These are phyloP conservation scores for Euphorbia celastroides DNA, from an alignment of 441 rosid genomes.

Conservation along the genomic window DNA sequence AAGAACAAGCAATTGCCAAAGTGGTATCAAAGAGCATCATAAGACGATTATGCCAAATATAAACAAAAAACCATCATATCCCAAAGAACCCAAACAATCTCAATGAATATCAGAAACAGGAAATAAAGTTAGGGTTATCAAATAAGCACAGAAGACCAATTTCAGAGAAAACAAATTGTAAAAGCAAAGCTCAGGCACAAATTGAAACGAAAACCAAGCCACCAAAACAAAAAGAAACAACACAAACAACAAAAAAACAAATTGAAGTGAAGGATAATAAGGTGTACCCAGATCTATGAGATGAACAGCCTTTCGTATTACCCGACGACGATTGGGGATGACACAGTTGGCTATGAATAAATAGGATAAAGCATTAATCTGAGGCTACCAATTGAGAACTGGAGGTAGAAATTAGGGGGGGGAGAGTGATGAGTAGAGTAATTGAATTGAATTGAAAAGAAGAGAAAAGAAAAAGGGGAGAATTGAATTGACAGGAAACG, in stretches of 20 bases:
- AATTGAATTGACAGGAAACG: conserved; percentile 3
- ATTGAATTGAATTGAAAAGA: background rate
- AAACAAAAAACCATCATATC: background rate
- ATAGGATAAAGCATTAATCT: background rate
- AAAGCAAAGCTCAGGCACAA: background rate
- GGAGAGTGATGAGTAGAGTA: background rate
- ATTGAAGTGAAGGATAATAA: background rate
- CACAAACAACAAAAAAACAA: background rate
- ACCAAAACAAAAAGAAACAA: background rate
- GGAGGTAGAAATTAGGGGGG: background rate
- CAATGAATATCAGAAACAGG: background rate
- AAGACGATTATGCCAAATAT: background rate
- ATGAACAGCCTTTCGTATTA: background rate
- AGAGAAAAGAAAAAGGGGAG: background rate
- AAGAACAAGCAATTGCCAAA: background rate
- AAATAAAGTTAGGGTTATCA: conserved; percentile 9
- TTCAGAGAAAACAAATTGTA: background rate
- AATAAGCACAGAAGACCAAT: background rate
- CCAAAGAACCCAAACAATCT: background rate
- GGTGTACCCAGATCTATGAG: conserved; percentile 14
- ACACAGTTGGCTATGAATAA: background rate
- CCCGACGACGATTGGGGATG: background rate
- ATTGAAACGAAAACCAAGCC: background rate
- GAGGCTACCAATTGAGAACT: background rate
- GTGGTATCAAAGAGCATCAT: background rate